These are phyloP conservation scores for Coniochaeta sp. DNA, from an alignment of 2,329 filamentous ascomycete genomes.

Conservation along the genomic window DNA sequence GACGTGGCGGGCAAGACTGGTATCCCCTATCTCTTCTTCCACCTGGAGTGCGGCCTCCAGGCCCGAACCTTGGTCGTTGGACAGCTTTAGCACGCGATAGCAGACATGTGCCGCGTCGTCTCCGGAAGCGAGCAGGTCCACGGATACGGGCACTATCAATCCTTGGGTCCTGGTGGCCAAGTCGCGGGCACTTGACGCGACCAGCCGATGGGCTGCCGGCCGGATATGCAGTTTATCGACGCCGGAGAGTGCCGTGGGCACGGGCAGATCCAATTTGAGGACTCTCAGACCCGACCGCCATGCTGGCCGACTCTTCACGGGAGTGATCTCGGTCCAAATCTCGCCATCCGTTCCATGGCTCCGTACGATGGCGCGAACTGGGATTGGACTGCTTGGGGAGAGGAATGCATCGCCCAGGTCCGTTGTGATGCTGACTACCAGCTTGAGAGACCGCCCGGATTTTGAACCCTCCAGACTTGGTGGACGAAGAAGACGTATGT, in stretches of 20 bases:
- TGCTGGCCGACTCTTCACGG: slow-evolving; percentile 4
- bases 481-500: slow-evolving; percentile 45
- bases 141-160: slow-evolving; percentile 36
- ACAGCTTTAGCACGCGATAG: slow-evolving; percentile 22
- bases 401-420: slow-evolving; percentile 51
- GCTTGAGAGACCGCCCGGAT: slow-evolving; percentile 22
- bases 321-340: slow-evolving; percentile 10
- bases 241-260: slow-evolving; percentile 12
- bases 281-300: slow-evolving; percentile 27
- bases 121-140: slow-evolving; percentile 17
- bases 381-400: slow-evolving; percentile 33
- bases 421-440: slow-evolving; percentile 48
- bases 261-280: slow-evolving; percentile 23
- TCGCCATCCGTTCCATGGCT: slow-evolving; percentile 15
- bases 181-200: slow-evolving; percentile 12
- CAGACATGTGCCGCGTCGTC: slow-evolving; percentile 14
- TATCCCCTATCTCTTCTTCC: slow-evolving; percentile 51
- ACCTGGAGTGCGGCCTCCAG: slow-evolving; percentile 26
- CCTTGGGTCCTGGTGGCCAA: slow-evolving; percentile 20
- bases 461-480: slow-evolving; percentile 25
- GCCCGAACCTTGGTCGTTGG: background rate
- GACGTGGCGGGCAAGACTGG: slow-evolving; percentile 46
- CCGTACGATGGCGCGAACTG: slow-evolving; percentile 28
- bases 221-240: slow-evolving; percentile 16
- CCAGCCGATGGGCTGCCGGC: slow-evolving; percentile 9